A percentile compares a stretch with the other conserved stretches of the same genome.
Conservation (phyloP, 768 basidiomycete genomes). For the Austroboletus festivus region DNA sequence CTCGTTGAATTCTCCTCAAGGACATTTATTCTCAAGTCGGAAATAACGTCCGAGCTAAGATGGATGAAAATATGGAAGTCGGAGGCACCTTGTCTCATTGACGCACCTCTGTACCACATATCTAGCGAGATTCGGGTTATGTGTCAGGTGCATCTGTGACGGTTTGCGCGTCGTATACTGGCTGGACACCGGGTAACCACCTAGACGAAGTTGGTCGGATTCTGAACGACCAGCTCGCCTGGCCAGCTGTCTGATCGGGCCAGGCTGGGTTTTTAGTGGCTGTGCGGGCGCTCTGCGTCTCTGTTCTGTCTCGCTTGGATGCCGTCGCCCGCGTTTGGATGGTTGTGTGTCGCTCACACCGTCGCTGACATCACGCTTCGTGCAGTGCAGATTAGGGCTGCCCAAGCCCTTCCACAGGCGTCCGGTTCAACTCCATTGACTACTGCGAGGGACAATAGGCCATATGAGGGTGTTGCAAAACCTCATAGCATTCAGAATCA, state of each 20-base stretch:
- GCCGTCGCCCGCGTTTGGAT: conserved; percentile 67
- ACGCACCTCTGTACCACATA: conserved; percentile 32
- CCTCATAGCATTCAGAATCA: no score
- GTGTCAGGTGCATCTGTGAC: conserved; percentile 18
- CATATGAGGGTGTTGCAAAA: neutral
- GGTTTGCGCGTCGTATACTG: neutral
- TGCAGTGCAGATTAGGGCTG: conserved; percentile 57
- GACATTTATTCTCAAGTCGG: conserved; percentile 66
- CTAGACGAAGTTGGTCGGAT: conserved; percentile 7
- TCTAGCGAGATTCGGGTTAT: conserved; percentile 30
- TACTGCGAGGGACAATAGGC: neutral
- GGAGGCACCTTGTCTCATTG: neutral
- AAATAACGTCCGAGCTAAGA: conserved; percentile 70
- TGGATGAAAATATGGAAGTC: neutral
- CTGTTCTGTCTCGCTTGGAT: conserved; percentile 16
- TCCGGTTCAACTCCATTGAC: neutral
- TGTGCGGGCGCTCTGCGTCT: conserved; percentile 4
- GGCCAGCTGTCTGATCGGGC: neutral
- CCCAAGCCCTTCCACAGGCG: conserved; percentile 27
- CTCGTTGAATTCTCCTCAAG: conserved; percentile 52
- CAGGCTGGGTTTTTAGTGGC: conserved; percentile 8
- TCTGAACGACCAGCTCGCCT: conserved; percentile 5
- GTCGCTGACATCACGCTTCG: conserved; percentile 58
- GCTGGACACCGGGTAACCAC: neutral
- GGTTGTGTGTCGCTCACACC: conserved; percentile 64